These are phyloP conservation scores for Adansonia grandidieri DNA, from an alignment of 441 rosid species.

Conservation along the genomic window DNA sequence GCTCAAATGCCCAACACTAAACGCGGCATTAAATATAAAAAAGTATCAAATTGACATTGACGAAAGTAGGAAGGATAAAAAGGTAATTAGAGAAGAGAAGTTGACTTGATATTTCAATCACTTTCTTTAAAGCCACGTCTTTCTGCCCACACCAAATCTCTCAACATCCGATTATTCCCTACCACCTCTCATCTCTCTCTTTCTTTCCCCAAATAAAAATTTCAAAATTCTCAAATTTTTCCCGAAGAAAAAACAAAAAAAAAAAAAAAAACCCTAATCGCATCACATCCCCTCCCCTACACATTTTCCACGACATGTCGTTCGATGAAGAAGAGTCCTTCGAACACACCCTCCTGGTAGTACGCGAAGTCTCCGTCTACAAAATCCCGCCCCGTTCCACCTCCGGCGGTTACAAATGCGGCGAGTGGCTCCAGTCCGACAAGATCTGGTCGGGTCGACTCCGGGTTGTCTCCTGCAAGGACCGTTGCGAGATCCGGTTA, in stretches of 20 bases:
- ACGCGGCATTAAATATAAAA: too few relatives aligned
- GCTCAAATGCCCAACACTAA: not conserved
- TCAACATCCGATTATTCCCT: constrained; percentile 21
- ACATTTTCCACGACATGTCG: constrained; percentile 46
- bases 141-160: not conserved
- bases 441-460: constrained; percentile 99
- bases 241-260: not conserved
- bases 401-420: constrained; percentile 97
- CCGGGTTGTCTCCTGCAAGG: constrained; percentile 91
- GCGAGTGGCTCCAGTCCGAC: constrained; percentile 97
- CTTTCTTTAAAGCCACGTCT: constrained; percentile 17
- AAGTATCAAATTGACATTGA: not conserved
- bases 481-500: constrained; percentile 96
- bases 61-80: not conserved
- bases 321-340: constrained; percentile 85
- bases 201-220: not conserved
- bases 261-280: not conserved
- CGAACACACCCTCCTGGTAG: constrained; percentile 95
- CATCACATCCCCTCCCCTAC: not conserved
- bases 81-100: not conserved
- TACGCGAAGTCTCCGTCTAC: constrained; percentile 87
- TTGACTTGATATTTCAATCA: constrained; percentile 22
- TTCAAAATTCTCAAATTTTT: not conserved
- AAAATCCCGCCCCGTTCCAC: constrained; percentile 96
- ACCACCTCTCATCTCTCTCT: not conserved